phyloP scores from a whole-genome alignment of 257 asterid species.

The Sherardia arvensis region DNA sequence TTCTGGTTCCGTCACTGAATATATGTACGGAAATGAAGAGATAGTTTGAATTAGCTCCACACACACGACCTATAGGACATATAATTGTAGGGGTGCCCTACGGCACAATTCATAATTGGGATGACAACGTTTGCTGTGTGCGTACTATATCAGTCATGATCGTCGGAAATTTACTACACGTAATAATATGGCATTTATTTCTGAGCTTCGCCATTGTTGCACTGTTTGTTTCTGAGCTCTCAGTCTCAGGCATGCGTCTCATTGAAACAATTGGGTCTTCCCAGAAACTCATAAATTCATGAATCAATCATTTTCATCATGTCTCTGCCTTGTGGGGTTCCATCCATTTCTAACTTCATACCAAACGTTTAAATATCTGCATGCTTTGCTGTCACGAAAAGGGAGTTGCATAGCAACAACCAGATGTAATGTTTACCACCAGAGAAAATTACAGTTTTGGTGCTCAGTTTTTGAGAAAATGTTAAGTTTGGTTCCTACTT shows the following conservation, averaged over 20 bases:
- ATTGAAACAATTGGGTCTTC: not conserved
- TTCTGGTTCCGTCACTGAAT: too few species aligned
- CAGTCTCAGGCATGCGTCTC: not conserved
- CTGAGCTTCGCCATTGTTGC: not conserved
- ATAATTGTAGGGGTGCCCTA: not conserved
- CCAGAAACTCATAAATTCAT: not conserved
- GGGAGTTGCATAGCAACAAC: too few species aligned
- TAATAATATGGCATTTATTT: not conserved
- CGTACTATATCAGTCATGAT: not conserved
- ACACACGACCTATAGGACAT: not conserved
- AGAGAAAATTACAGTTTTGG: too few species aligned
- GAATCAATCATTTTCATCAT: conserved; percentile 6
- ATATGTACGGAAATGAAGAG: not conserved
- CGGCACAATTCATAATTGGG: not conserved
- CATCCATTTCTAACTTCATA: conserved; percentile 11
- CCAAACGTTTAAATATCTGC: not conserved
- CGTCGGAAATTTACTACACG: not conserved
- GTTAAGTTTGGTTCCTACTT: too few species aligned
- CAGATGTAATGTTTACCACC: too few species aligned
- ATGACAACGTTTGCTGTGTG: not conserved
- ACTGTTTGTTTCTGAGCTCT: not conserved
- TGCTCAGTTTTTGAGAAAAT: too few species aligned
- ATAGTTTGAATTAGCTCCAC: not conserved
- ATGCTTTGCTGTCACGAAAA: not conserved
- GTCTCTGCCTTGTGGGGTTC: not conserved